Base-by-base conservation (phyloP, 495 filamentous ascomycete species). In the Collariella sp. region DNA sequence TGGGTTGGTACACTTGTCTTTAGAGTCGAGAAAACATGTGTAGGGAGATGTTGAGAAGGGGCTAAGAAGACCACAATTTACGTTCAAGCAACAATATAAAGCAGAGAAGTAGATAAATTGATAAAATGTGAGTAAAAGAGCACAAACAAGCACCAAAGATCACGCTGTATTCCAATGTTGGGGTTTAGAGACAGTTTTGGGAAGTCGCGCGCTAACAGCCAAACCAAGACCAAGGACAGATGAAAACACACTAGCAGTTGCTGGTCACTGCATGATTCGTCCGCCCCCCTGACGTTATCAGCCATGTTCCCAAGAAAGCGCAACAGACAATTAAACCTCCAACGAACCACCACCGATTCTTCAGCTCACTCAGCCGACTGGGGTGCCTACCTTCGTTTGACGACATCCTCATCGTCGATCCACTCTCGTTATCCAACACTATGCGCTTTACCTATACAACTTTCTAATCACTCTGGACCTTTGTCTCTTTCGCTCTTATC, bases 281-380 rank as follows among this genome's bases (percentile, higher is more conserved):
- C 52, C 16, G 41, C 46, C 41, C 51, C 51, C 52, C 56, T 54
- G 46, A 42, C 55, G 55, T 58, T 53, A 58, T 58, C 55, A 20
- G 29, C 23, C 48, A 22, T 38, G 16, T 38, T 45, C 20, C 23
- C 39, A 22, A 48, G 40, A 42, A 49, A 51, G 43, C 35, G 24
- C 53, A 26, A 31, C 18, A 24, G 24, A 9, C 52, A 46, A 45
- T 41, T 9, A 31, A 9, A 4, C 39, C 19, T 38, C 22, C 29
- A 34, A 50, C 46, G 24, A 61, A 23, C 33, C 36, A 20, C 46
- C 48, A 20, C 46, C 43, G 13, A 19, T 20, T 33, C 5, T 26
- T 46, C 55, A 58, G 36, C 57, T 56, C 56, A 63, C 61, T 52
- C 66, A 68, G 59, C 63, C 60, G 45, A 59, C 43, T 56, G 57